A percentile compares a stretch with the other conserved stretches of the same genome.
phyloP scores from a whole-genome alignment of 176 grass and related monocot genomes.

The Musa itinerans region DNA sequence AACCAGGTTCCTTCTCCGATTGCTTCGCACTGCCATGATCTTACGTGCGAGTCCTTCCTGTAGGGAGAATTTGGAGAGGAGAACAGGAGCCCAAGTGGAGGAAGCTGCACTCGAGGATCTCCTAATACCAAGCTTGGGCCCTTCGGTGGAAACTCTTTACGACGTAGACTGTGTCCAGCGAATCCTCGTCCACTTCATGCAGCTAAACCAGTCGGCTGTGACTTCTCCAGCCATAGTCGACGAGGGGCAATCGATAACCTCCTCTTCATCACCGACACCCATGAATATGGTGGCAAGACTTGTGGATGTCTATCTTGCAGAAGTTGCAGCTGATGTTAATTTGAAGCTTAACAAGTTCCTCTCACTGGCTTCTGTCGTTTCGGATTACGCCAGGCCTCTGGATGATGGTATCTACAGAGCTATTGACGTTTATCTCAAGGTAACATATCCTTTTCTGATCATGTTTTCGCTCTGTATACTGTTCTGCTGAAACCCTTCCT shows the following conservation, averaged over 20 bases:
- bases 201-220: conserved; percentile 31
- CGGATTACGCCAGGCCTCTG: conserved; percentile 50
- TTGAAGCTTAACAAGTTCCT: conserved; percentile 76
- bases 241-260: conserved; percentile 25
- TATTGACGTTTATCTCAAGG: conserved; percentile 78
- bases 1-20: conserved; percentile 57
- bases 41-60: conserved; percentile 61
- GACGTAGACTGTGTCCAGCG: conserved; percentile 83
- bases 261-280: conserved; percentile 29
- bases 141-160: conserved; percentile 65
- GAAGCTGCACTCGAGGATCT: conserved; percentile 72
- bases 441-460: background rate
- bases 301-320: conserved; percentile 68
- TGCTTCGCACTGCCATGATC: conserved; percentile 69
- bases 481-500: too few species aligned
- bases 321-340: conserved; percentile 68
- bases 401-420: conserved; percentile 72
- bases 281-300: conserved; percentile 65
- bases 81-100: conserved; percentile 69
- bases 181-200: conserved; percentile 84
- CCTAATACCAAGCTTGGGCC: conserved; percentile 64
- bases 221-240: conserved; percentile 35
- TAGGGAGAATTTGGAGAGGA: conserved; percentile 65
- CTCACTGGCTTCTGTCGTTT: conserved; percentile 54
- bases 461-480: too few species aligned